phyloP scores from a whole-genome alignment of 192 early-diverging fungal species.

The Chytriomyces sp. region DNA sequence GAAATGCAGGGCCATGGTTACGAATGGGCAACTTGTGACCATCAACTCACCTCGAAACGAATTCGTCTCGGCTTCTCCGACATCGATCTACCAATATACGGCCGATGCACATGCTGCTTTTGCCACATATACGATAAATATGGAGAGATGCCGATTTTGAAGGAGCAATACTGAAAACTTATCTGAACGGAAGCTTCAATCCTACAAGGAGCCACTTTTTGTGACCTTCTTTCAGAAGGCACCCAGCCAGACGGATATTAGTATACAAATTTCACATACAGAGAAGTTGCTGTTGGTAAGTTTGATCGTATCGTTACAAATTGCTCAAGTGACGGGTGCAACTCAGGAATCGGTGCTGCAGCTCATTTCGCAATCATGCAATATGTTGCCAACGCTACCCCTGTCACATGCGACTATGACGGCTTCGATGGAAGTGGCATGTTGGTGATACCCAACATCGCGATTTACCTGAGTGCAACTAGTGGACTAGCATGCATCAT shows the following conservation, averaged over 20 bases:
- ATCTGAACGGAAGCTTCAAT: not conserved
- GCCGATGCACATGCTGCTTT: not conserved
- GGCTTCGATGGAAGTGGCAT: constrained; percentile 2
- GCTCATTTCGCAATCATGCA: constrained; percentile 28
- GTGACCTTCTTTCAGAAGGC: constrained; percentile 10
- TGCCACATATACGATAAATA: not conserved
- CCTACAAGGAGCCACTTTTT: constrained; percentile 22
- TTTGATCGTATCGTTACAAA: not conserved
- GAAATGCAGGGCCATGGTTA: constrained; percentile 26
- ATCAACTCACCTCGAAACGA: not conserved
- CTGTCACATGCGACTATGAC: constrained; percentile 21
- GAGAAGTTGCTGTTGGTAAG: constrained; percentile 13
- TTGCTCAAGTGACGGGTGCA: not conserved
- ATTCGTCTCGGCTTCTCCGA: not conserved
- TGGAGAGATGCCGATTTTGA: constrained; percentile 2
- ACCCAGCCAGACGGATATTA: constrained; percentile 30
- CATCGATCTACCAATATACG: constrained; percentile 10
- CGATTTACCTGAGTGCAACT: constrained; percentile 9
- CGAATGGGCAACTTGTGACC: not conserved
- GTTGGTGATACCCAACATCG: constrained; percentile 1
- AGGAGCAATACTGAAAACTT: not conserved
- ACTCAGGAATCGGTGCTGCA: not conserved
- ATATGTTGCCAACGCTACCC: not conserved
- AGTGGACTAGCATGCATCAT: constrained; percentile 10
- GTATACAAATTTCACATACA: not conserved